phyloP scores from a whole-genome alignment of 257 asterid genomes.

The Gynochthodes officinalis region DNA sequence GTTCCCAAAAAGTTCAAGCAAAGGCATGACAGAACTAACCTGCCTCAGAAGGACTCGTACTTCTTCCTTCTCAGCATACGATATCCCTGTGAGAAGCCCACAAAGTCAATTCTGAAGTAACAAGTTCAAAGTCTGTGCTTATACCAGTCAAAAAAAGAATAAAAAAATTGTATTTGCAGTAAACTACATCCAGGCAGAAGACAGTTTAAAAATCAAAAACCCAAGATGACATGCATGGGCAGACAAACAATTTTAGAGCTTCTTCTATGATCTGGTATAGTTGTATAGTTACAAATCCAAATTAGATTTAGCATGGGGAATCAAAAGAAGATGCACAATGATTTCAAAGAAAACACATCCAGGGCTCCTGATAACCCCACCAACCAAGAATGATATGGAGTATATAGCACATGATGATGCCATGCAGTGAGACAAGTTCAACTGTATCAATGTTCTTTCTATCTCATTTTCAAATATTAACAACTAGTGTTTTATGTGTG shows the following conservation, averaged over 20 bases:
- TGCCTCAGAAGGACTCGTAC: constrained; percentile 84
- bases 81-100: constrained; percentile 53
- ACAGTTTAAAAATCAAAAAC: background rate
- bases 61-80: constrained; percentile 91
- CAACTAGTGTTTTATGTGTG: too few relatives aligned
- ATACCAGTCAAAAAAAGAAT: background rate
- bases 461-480: background rate
- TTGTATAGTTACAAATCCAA: background rate
- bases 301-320: background rate
- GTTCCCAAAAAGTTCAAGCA: constrained; percentile 7
- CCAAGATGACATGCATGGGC: background rate
- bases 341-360: background rate
- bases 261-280: background rate
- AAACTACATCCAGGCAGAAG: background rate
- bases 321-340: background rate
- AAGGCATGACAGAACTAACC: constrained; percentile 48
- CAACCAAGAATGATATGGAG: background rate
- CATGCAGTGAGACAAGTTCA: background rate
- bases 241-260: background rate
- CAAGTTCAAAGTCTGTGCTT: constrained; percentile 4
- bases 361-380: background rate
- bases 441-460: background rate
- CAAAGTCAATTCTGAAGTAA: constrained; percentile 29
- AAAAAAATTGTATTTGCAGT: background rate
- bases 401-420: background rate